Evolutionary conservation across 148 eudicot genomes (phyloP).

Genomic region (Gaultheria prostrata): DNA sequence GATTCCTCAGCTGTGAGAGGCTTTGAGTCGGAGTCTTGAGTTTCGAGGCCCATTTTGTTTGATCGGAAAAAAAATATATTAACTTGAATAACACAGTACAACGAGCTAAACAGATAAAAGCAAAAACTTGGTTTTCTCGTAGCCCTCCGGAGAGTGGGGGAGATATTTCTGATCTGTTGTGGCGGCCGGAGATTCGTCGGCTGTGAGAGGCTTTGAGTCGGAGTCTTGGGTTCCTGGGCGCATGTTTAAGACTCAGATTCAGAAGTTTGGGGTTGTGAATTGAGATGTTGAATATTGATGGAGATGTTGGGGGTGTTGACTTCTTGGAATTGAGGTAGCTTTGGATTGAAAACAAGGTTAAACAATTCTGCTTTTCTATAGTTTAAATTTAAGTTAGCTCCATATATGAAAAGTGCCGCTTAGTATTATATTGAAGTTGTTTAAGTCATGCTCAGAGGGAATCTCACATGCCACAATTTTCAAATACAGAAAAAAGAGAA

Average conservation of each 20-base stretch:
- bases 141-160: not conserved
- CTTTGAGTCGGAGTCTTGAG: not conserved
- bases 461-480: not conserved
- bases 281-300: not conserved
- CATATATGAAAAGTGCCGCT: not conserved
- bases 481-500: not conserved
- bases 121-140: not conserved
- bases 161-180: not conserved
- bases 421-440: not conserved
- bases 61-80: no score
- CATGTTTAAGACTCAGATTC: not conserved
- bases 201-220: not conserved
- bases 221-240: not conserved
- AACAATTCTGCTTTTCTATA: not conserved
- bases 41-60: no score
- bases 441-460: not conserved
- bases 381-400: not conserved
- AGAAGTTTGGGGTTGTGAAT: not conserved
- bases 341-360: not conserved
- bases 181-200: not conserved
- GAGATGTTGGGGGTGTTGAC: slow-evolving; percentile 3
- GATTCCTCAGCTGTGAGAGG: slow-evolving; percentile 5
- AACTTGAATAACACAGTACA: no score
- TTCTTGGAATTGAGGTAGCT: slow-evolving; percentile 8
- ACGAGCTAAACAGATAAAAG: no score